These are phyloP conservation scores for Pleurotus sapidus DNA, from an alignment of 768 basidiomycete genomes.

Conservation along the genomic window DNA sequence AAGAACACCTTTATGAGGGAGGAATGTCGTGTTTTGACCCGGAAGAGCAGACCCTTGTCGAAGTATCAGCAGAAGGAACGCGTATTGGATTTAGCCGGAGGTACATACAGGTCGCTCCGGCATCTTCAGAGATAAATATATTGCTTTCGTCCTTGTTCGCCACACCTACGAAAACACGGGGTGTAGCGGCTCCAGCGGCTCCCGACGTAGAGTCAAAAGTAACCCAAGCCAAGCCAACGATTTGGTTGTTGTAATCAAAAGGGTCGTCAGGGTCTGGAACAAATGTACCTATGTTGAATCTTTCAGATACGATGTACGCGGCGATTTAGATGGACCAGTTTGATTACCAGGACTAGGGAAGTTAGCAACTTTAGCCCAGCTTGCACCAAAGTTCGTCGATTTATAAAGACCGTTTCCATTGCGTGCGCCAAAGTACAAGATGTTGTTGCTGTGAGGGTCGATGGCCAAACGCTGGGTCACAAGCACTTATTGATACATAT, in stretches of 20 bases:
- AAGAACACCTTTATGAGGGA: slow-evolving; percentile 67
- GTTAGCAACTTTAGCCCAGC: slow-evolving; percentile 55
- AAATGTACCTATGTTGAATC: slow-evolving; percentile 38
- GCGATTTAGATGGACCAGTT: not conserved
- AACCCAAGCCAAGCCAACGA: slow-evolving; percentile 53
- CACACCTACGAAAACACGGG: slow-evolving; percentile 67
- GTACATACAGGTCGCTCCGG: slow-evolving; percentile 60
- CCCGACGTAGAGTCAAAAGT: slow-evolving; percentile 63
- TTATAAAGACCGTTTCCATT: slow-evolving; percentile 68
- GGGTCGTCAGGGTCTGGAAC: slow-evolving; percentile 50
- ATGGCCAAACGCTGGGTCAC: slow-evolving; percentile 52
- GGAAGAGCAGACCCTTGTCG: slow-evolving; percentile 49
- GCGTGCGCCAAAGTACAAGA: slow-evolving; percentile 61
- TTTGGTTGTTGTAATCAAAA: slow-evolving; percentile 37
- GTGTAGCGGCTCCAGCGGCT: slow-evolving; percentile 47
- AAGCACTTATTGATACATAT: not conserved
- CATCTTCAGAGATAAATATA: slow-evolving; percentile 54
- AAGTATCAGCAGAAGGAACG: not conserved
- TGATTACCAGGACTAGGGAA: slow-evolving; percentile 55
- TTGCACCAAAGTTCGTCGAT: slow-evolving; percentile 54
- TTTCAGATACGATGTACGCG: not conserved
- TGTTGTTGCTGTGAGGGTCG: slow-evolving; percentile 59
- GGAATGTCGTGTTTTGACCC: slow-evolving; percentile 53
- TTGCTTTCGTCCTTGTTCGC: slow-evolving; percentile 52
- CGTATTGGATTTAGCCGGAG: too few relatives aligned